Conservation (phyloP, 108 stramenopile species). For the Epipyxis sp. region DNA sequence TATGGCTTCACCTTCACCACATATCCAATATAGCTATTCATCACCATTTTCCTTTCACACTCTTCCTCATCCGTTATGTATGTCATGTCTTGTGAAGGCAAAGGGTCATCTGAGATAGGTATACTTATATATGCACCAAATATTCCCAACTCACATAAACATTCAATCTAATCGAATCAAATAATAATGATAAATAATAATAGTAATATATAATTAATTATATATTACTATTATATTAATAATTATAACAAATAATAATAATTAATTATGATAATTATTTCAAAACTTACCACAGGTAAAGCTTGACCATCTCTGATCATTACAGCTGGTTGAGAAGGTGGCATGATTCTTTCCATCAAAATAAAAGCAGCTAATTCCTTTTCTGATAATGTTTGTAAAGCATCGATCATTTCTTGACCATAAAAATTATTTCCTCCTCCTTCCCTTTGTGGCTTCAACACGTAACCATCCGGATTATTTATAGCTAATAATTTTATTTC, state of each 20-base stretch:
- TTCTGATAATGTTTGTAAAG: slow-evolving; percentile 41
- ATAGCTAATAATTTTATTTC: slow-evolving; percentile 62
- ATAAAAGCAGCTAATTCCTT: slow-evolving; percentile 42
- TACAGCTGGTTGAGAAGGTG: slow-evolving; percentile 6
- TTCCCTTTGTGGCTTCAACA: slow-evolving; percentile 98
- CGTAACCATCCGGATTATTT: slow-evolving; percentile 68
- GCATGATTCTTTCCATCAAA: slow-evolving; percentile 54
- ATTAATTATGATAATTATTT: no score
- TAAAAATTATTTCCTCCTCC: slow-evolving; percentile 98
- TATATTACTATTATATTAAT: no score
- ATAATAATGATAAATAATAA: no score
- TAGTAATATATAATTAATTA: no score
- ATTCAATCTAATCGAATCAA: slow-evolving; percentile 16
- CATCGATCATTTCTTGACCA: slow-evolving; percentile 62
- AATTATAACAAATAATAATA: no score
- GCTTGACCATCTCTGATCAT: slow-evolving; percentile 24
- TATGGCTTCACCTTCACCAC: slow-evolving; percentile 56
- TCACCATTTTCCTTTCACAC: no score
- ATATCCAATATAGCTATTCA: slow-evolving; percentile 67
- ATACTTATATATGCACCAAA: slow-evolving; percentile 45
- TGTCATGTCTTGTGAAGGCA: slow-evolving; percentile 26
- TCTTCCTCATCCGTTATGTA: no score
- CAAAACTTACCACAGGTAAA: no score
- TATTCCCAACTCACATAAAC: slow-evolving; percentile 58
- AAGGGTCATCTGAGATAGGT: no score